Evolutionary conservation across 139 green algal species (phyloP).

Genomic region (Haematococcus lacustris): DNA sequence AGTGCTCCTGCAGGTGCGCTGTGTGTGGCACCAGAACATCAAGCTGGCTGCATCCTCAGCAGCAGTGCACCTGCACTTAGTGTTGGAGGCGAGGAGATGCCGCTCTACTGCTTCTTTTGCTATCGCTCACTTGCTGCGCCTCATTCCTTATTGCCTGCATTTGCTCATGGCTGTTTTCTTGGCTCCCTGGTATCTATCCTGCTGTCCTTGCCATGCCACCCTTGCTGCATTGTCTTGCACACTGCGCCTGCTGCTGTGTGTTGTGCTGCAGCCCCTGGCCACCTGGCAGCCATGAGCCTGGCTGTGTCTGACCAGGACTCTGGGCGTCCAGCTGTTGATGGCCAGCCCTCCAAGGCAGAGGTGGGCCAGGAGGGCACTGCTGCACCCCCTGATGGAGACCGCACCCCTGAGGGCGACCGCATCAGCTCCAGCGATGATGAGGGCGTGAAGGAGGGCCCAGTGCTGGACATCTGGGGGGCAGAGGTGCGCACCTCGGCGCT

Average conservation of each 20-base stretch:
- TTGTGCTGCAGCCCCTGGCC: neutral
- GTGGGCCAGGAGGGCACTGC: neutral
- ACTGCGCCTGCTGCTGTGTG: neutral
- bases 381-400: neutral
- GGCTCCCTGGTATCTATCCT: no score
- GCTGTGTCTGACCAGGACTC: neutral
- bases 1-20: neutral
- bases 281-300: neutral
- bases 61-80: neutral
- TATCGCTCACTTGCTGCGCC: neutral
- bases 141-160: neutral
- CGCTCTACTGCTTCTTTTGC: neutral
- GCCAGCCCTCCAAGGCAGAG: neutral
- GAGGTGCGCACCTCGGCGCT: conserved; percentile 7
- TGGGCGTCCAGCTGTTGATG: neutral
- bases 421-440: conserved; percentile 3
- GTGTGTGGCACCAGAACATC: neutral
- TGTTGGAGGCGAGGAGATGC: neutral
- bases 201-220: neutral
- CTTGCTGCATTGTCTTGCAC: neutral
- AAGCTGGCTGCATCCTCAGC: neutral
- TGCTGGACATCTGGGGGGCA: conserved; percentile 8
- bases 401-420: conserved; percentile 1
- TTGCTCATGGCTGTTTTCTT: no score
- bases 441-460: neutral